Evolutionary conservation across 2,329 filamentous ascomycete genomes (phyloP).

Genomic region (Colletotrichum nymphaeae): DNA sequence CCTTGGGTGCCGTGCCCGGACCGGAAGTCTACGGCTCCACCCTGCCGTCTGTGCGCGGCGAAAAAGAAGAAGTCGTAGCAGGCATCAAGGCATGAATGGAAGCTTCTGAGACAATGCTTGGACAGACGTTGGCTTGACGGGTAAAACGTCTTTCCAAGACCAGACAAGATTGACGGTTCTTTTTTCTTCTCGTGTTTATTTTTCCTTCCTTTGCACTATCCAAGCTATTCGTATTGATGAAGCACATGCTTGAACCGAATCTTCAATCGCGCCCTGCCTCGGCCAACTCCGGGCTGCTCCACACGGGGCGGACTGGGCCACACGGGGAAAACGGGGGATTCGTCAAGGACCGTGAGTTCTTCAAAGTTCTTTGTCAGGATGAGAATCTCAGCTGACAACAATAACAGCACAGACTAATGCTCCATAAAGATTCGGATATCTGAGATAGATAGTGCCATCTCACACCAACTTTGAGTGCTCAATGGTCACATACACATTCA

Average conservation of each 20-base stretch:
- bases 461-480: background rate
- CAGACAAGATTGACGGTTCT: background rate
- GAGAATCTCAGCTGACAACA: background rate
- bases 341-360: background rate
- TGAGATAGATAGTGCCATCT: background rate
- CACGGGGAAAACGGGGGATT: constrained; percentile 6
- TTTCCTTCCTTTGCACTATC: background rate
- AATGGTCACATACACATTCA: background rate
- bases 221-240: background rate
- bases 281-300: constrained; percentile 29
- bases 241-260: background rate
- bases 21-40: constrained; percentile 26
- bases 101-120: constrained; percentile 33
- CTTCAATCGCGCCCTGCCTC: constrained; percentile 9
- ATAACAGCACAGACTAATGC: background rate
- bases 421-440: background rate
- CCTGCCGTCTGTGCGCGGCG: constrained; percentile 27
- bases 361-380: background rate
- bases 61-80: constrained; percentile 20
- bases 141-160: background rate
- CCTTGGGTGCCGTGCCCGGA: constrained; percentile 24
- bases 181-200: background rate
- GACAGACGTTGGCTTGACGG: constrained; percentile 16
- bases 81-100: constrained; percentile 31
- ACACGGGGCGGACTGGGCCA: background rate